Evolutionary conservation across 768 basidiomycete species (phyloP).

Genomic region (Pleurotus tuoliensis): DNA sequence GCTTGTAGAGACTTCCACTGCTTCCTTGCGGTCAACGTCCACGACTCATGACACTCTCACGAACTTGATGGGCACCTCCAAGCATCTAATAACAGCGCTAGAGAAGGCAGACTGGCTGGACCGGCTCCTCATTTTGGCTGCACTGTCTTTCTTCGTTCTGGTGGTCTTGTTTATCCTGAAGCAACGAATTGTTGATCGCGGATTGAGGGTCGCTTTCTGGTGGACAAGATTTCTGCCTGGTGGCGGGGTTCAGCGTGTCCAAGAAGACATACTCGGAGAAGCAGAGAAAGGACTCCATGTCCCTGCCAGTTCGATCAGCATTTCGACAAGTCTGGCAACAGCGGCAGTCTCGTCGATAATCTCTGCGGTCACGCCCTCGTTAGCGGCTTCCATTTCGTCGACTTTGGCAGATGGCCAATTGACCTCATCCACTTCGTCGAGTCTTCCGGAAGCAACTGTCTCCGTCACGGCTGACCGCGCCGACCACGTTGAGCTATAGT

Average conservation of each 20-base stretch:
- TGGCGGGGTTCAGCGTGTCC: neutral
- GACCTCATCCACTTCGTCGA: neutral
- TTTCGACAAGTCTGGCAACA: neutral
- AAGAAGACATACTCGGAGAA: neutral
- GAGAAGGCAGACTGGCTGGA: conserved; percentile 93
- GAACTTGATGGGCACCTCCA: conserved; percentile 71
- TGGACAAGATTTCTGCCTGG: conserved; percentile 76
- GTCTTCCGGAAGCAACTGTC: neutral
- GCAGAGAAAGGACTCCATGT: neutral
- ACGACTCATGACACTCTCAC: conserved; percentile 73
- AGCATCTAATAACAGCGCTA: conserved; percentile 80
- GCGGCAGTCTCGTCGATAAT: neutral
- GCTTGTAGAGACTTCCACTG: conserved; percentile 67
- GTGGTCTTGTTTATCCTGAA: conserved; percentile 86
- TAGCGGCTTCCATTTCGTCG: neutral
- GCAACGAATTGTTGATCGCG: conserved; percentile 78
- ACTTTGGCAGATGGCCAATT: neutral
- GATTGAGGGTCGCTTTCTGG: conserved; percentile 78
- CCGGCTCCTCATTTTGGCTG: conserved; percentile 78
- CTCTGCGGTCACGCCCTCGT: neutral
- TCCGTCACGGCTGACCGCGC: neutral
- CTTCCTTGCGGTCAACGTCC: conserved; percentile 70
- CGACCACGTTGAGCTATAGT: conserved; percentile 2
- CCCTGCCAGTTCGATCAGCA: neutral
- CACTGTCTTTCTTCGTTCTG: conserved; percentile 78